These are phyloP conservation scores for Ceratocystiopsis brevicomis DNA, from an alignment of 2,329 filamentous ascomycete genomes.

Conservation along the genomic window DNA sequence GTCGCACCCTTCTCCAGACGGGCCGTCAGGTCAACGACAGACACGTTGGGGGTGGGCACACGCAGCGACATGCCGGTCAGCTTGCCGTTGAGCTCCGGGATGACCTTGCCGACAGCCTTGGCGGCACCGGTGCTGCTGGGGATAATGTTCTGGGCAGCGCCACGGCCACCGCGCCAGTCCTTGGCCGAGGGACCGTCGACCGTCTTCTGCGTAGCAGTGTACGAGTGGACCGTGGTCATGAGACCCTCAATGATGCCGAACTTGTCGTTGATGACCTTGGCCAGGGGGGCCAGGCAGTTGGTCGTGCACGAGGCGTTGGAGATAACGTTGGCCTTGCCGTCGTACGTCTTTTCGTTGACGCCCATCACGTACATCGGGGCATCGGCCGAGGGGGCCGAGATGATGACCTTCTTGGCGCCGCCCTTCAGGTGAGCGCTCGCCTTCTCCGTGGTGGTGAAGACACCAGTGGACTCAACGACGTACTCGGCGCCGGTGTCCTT, in stretches of 20 bases:
- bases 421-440: conserved; percentile 84
- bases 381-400: conserved; percentile 82
- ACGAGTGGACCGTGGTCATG: conserved; percentile 99
- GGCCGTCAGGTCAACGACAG: conserved; percentile 91
- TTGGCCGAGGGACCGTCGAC: conserved; percentile 94
- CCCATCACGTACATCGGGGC: conserved; percentile 99
- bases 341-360: conserved; percentile 92
- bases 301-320: conserved; percentile 99
- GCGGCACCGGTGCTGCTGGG: conserved; percentile 97
- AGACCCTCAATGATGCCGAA: conserved; percentile 95
- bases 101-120: conserved; percentile 99
- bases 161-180: conserved; percentile 99
- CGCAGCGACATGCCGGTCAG: conserved; percentile 99
- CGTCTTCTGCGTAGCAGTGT: conserved; percentile 99
- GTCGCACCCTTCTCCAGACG: conserved; percentile 77
- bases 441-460: conserved; percentile 98
- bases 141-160: conserved; percentile 98
- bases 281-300: conserved; percentile 98
- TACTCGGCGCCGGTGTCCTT: conserved; percentile 71
- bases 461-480: conserved; percentile 94
- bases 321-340: conserved; percentile 75
- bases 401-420: conserved; percentile 95
- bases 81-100: conserved; percentile 95
- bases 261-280: conserved; percentile 99
- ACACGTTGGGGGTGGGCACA: conserved; percentile 97